Evolutionary conservation across 352 stramenopile species (phyloP), one percentile per base, ranked within the genome.

Genomic region (Phytophthora nicotianae): DNA sequence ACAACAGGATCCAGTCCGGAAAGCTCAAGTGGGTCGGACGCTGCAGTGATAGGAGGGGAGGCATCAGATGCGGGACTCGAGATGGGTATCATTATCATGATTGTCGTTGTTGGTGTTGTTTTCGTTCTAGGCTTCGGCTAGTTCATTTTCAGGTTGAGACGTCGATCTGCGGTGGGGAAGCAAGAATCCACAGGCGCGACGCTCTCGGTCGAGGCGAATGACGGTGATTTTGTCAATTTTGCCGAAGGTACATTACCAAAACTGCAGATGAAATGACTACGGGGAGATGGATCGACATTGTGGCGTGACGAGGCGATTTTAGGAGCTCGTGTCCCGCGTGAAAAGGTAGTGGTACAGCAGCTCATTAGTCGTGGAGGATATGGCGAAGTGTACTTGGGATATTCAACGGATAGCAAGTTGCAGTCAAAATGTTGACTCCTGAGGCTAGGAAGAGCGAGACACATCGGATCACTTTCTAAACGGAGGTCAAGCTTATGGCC

Each of bases 241-340:
- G 16, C 8, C 5, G 4, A 41, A 19, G 35, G 13, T n/a, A 5
- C 35, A n/a, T 19, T 14, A 7, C 32, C n/a, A 14, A 45, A n/a
- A 24, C n/a, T 41, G 35, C 35, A 41, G 35, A 41, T 1, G 35
- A 41, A 19, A 41, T 41, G 35, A 6, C 13, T 4, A 41, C 11
- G 11, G 17, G 32, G 35, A 8, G 35, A 41, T 41, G 35, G 35
- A 41, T 19, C 35, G 1, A 14, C 35, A 19, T 41, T 41, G 35
- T 19, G 35, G 63, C 60, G 57, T 24, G 65, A 77, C 23, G 20
- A 65, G 17, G 37, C 42, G 4, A 72, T 75, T 35, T 26, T 75
- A 13, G 70, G 50, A 9, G 50, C 65, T 46, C 65, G 70, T 21
- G 65, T 77, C 40, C 56, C 65, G 40, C 69, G 69, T 46, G 65